phyloP scores from a whole-genome alignment of 164 flowering plant genomes.

The Cinnamomum chago region DNA sequence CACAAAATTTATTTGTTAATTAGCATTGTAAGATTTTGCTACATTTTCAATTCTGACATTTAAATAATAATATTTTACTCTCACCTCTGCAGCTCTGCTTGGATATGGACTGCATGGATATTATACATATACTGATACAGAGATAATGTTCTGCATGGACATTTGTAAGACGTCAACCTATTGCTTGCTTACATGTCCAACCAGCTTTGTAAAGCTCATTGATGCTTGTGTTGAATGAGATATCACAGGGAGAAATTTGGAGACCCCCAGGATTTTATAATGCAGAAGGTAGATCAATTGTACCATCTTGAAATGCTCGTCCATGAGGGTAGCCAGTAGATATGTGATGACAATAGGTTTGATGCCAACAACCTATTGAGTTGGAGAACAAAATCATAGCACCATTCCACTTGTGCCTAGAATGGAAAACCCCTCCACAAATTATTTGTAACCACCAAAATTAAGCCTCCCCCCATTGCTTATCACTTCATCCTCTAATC shows the following conservation, averaged over 20 bases:
- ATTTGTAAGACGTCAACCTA: constrained; percentile 18
- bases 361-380: constrained; percentile 45
- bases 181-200: constrained; percentile 39
- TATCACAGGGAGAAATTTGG: constrained; percentile 41
- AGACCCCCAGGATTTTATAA: constrained; percentile 45
- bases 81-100: too few relatives aligned
- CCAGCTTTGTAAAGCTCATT: constrained; percentile 64
- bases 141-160: too few relatives aligned
- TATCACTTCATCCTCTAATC: constrained; percentile 47
- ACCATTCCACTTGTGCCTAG: constrained; percentile 31
- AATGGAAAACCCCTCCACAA: constrained; percentile 60
- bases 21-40: too few relatives aligned
- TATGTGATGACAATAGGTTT: constrained; percentile 54
- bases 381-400: constrained; percentile 50
- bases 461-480: constrained; percentile 44
- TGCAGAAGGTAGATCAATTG: constrained; percentile 36
- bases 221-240: constrained; percentile 48
- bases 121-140: too few relatives aligned
- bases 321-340: constrained; percentile 34
- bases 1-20: too few relatives aligned
- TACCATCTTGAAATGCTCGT: constrained; percentile 59
- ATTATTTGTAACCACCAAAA: constrained; percentile 56
- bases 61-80: too few relatives aligned
- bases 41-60: too few relatives aligned
- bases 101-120: too few relatives aligned